Evolutionary conservation across 371 early-diverging fungal species (phyloP), one percentile per base, ranked within the genome.

Genomic region (Phascolomyces articulosus): DNA sequence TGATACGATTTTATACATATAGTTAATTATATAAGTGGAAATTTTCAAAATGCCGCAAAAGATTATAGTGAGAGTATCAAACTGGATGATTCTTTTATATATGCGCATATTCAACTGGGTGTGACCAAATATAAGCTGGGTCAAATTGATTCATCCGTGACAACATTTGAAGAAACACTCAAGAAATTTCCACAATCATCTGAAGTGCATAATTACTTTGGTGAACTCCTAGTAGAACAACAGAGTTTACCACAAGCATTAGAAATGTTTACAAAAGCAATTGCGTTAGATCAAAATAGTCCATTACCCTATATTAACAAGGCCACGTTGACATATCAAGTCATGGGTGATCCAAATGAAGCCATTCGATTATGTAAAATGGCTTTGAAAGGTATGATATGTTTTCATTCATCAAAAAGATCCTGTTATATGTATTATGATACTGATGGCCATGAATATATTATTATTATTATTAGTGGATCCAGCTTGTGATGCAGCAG

Each of bases 271-370:
- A 88, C 89, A 63, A 93, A 92, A 72, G 90, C 93, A 8, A 87
- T 92, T 65, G 77, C 80, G 40, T 72, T 94, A 67, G 85, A 87
- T 53, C 83, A 88, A 21, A 80, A 81, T 49, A 93, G 91, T 70
- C 95, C 97, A 15, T 80, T 96, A 51, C 95, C 97, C 11, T 96
- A 95, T 66, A 96, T 98, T 79, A 98, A 98, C 87, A 96, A 97
- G 82, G 94, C 93, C n/a, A 90, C 97, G 73, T 76, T 95, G 38
- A 85, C 88, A 74, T 89, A 94, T 69, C 96, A 97, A 74, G 86
- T 86, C 63, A 87, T 85, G 71, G 83, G 88, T 31, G 92, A 98
- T 67, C 71, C 87, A 13, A 81, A 81, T 49, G 81, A 82, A 58
- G 93, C 97, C n/a, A 92, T 91, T 79, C 69, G 73, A 24, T 77